Percentiles rank a stretch among this genome's conserved stretches.
phyloP scores from a whole-genome alignment of 768 basidiomycete species.

The Leucocoprinus sp. region DNA sequence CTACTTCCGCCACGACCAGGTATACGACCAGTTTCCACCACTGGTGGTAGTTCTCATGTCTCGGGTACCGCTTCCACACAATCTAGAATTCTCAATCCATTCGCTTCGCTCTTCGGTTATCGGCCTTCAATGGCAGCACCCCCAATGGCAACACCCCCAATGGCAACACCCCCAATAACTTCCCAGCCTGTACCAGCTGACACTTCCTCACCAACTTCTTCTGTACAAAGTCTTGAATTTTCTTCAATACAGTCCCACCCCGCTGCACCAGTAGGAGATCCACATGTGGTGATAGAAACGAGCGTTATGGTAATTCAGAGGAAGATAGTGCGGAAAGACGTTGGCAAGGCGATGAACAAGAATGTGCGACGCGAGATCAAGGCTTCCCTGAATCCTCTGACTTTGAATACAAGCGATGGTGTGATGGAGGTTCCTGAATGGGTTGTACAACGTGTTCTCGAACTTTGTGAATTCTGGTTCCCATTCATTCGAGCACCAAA shows the following conservation, averaged over 20 bases:
- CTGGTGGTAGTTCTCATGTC: not conserved
- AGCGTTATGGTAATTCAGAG: constrained; percentile 51
- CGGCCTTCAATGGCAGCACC: constrained; percentile 9
- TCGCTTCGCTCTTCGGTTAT: constrained; percentile 67
- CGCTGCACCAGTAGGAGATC: not conserved
- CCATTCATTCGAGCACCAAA: constrained; percentile 37
- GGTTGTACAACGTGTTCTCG: constrained; percentile 52
- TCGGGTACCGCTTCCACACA: constrained; percentile 9
- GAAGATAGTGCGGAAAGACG: constrained; percentile 42
- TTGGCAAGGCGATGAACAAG: constrained; percentile 45
- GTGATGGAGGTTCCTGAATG: constrained; percentile 31
- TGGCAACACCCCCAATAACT: not conserved
- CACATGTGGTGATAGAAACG: constrained; percentile 35
- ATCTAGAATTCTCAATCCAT: constrained; percentile 61
- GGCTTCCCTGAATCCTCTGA: constrained; percentile 23
- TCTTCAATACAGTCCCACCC: constrained; percentile 19
- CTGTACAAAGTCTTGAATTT: constrained; percentile 23
- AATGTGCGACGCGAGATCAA: constrained; percentile 51
- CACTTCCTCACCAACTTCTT: constrained; percentile 22
- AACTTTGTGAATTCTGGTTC: constrained; percentile 45
- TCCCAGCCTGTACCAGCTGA: constrained; percentile 9
- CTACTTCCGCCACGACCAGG: constrained; percentile 33
- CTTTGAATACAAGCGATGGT: not conserved
- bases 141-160: constrained; percentile 5
- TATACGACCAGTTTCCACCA: constrained; percentile 17